These are phyloP conservation scores for Coniochaeta prunicola DNA, from an alignment of 2,329 filamentous ascomycete species.

Conservation along the genomic window DNA sequence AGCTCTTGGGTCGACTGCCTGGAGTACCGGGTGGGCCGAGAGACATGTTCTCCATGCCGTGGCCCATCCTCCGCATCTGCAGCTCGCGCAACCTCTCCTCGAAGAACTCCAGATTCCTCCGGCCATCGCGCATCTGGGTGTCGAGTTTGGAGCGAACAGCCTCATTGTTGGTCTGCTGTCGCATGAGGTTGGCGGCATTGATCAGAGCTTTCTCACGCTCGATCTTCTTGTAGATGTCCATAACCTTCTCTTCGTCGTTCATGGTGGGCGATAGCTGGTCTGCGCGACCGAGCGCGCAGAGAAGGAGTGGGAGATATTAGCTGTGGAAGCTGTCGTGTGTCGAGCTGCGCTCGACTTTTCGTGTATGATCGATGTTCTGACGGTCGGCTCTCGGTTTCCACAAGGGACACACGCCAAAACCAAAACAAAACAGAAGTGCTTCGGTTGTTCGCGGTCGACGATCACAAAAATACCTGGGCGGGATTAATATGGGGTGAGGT, in stretches of 20 bases:
- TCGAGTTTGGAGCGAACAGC: conserved; percentile 85
- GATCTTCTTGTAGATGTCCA: conserved; percentile 92
- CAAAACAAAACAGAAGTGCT: not conserved
- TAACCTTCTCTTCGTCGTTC: conserved; percentile 58
- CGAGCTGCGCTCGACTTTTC: not conserved
- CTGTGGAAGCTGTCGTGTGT: not conserved
- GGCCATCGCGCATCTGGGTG: conserved; percentile 87
- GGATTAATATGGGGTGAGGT: conserved; percentile 1
- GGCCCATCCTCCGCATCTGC: conserved; percentile 69
- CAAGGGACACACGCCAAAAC: not conserved
- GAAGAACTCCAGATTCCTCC: conserved; percentile 90
- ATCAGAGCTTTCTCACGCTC: conserved; percentile 94
- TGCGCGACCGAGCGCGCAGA: conserved; percentile 9
- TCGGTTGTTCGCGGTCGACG: not conserved
- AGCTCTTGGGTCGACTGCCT: conserved; percentile 35
- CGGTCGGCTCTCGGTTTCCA: not conserved
- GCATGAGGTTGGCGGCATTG: conserved; percentile 89
- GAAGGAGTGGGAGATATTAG: not conserved
- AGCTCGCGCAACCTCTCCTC: conserved; percentile 87
- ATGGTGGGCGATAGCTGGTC: conserved; percentile 26
- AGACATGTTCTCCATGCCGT: conserved; percentile 60
- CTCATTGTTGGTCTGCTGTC: conserved; percentile 90
- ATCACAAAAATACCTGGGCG: not conserved
- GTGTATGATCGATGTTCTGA: not conserved
- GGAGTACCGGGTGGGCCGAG: conserved; percentile 33